Conservation (phyloP, 306 rosid genomes). For the Sesbania bispinosa region DNA sequence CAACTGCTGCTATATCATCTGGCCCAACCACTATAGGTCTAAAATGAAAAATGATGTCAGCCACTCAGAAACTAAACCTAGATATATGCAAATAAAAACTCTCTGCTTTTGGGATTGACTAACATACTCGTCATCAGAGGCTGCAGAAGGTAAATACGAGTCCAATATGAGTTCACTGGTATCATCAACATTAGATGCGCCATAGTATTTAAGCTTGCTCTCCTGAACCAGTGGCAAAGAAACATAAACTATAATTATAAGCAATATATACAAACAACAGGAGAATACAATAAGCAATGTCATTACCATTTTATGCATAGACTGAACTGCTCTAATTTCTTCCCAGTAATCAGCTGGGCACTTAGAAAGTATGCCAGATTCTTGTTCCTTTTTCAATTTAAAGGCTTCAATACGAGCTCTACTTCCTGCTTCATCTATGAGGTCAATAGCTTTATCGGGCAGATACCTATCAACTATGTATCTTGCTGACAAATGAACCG, state of each 20-base stretch:
- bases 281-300: constrained; percentile 15
- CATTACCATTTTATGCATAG: constrained; percentile 78
- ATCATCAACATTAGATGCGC: constrained; percentile 45
- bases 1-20: constrained; percentile 75
- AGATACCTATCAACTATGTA: constrained; percentile 84
- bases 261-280: background rate
- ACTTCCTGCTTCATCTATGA: constrained; percentile 97
- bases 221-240: constrained; percentile 44
- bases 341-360: constrained; percentile 74
- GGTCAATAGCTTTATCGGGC: constrained; percentile 97
- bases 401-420: constrained; percentile 81
- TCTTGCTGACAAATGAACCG: constrained; percentile 69
- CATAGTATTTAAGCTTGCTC: constrained; percentile 50
- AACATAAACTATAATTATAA: constrained; percentile 8
- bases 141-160: constrained; percentile 49
- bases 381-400: constrained; percentile 58
- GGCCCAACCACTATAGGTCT: constrained; percentile 59
- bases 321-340: constrained; percentile 68
- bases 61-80: constrained; percentile 27
- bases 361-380: constrained; percentile 55
- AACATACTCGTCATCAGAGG: constrained; percentile 56
- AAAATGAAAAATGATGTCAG: constrained; percentile 25
- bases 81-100: constrained; percentile 5
- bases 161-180: constrained; percentile 40
- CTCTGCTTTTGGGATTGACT: constrained; percentile 25